Conservation (phyloP, 2,329 filamentous ascomycete species). For the Aspergillus fructus region DNA sequence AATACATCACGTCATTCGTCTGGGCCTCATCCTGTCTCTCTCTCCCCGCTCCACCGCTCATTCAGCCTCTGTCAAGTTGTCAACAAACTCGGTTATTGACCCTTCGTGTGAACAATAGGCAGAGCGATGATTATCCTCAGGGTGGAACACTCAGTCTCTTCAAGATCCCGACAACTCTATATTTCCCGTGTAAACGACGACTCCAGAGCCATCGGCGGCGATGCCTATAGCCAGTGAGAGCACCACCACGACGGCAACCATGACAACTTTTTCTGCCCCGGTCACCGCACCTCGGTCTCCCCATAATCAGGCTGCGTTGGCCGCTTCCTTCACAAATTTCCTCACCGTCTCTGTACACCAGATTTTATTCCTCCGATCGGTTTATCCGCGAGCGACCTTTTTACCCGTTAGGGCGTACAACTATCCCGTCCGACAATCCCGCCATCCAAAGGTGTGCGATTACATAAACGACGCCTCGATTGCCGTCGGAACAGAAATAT, state of each 20-base stretch:
- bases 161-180: conserved; percentile 38
- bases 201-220: conserved; percentile 32
- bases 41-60: conserved; percentile 2
- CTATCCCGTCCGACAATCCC: conserved; percentile 78
- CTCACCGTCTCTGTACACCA: conserved; percentile 81
- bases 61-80: conserved; percentile 1
- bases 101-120: conserved; percentile 29
- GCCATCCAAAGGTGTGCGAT: conserved; percentile 79
- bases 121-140: conserved; percentile 47
- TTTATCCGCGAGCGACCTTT: conserved; percentile 79
- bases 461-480: conserved; percentile 82
- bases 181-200: conserved; percentile 35
- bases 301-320: conserved; percentile 57
- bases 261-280: conserved; percentile 41
- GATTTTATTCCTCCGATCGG: conserved; percentile 75
- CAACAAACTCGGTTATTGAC: conserved; percentile 24
- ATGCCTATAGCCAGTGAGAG: conserved; percentile 45
- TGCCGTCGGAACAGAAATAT: conserved; percentile 69
- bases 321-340: conserved; percentile 73
- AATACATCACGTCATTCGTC: conserved; percentile 4
- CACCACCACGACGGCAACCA: conserved; percentile 38
- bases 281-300: conserved; percentile 43
- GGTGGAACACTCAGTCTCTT: conserved; percentile 43
- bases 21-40: neutral
- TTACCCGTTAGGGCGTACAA: conserved; percentile 78